These are phyloP conservation scores for Xylaria sp. DNA, from an alignment of 2,329 filamentous ascomycete genomes.

Conservation along the genomic window DNA sequence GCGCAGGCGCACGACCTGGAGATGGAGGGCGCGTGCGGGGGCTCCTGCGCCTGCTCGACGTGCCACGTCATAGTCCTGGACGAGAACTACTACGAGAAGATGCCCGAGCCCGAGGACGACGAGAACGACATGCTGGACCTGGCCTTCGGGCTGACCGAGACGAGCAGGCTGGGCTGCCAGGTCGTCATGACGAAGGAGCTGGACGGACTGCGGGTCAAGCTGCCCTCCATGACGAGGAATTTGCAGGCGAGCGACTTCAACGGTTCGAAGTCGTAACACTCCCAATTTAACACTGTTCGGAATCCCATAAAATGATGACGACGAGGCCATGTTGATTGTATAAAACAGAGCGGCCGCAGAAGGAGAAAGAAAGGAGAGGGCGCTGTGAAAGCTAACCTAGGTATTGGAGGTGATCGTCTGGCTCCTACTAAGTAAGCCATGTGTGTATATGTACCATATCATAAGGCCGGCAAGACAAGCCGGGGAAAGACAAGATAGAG, in stretches of 20 bases:
- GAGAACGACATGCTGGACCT: slow-evolving; percentile 91
- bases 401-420: not conserved
- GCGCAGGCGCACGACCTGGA: slow-evolving; percentile 93
- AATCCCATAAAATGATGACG: too few relatives aligned
- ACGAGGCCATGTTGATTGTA: not conserved
- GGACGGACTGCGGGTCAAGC: slow-evolving; percentile 80
- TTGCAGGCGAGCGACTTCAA: slow-evolving; percentile 95
- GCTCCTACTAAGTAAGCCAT: not conserved
- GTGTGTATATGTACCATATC: slow-evolving; percentile 28
- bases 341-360: not conserved
- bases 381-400: not conserved
- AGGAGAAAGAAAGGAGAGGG: not conserved
- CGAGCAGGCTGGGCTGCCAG: slow-evolving; percentile 81
- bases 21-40: slow-evolving; percentile 98
- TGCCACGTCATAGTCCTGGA: slow-evolving; percentile 86
- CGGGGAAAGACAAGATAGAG: slow-evolving; percentile 21
- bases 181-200: slow-evolving; percentile 89
- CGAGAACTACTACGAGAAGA: slow-evolving; percentile 74
- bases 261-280: slow-evolving; percentile 28
- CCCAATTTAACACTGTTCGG: too few relatives aligned
- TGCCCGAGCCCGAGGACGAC: slow-evolving; percentile 76
- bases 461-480: slow-evolving; percentile 10
- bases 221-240: slow-evolving; percentile 95
- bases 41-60: slow-evolving; percentile 89
- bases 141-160: slow-evolving; percentile 88